Percentiles rank a stretch among this genome's conserved stretches.
Evolutionary conservation across 164 flowering plant species (phyloP).

Genomic region (Platanus orientalis): DNA sequence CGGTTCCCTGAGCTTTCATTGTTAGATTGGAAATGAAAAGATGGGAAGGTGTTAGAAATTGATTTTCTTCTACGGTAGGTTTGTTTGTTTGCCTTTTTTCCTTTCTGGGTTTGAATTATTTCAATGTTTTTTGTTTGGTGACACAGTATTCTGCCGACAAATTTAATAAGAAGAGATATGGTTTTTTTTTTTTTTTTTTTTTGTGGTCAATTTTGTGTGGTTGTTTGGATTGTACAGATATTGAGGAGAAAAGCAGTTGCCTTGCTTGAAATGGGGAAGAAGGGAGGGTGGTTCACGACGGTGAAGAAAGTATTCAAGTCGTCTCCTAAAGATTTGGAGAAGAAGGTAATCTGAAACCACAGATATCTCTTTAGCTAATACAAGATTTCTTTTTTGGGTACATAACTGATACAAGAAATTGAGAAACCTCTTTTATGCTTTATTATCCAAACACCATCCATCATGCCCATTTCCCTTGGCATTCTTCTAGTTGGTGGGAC

Average conservation of each 20-base stretch:
- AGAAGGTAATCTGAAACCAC: no score
- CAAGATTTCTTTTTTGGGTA: no score
- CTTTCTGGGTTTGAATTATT: no score
- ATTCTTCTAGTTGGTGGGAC: no score
- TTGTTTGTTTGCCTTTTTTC: not conserved
- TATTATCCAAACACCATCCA: no score
- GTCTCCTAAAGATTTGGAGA: not conserved
- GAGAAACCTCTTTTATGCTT: no score
- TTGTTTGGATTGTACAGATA: not conserved
- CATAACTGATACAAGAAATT: no score
- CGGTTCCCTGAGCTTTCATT: not conserved
- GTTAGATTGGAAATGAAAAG: not conserved
- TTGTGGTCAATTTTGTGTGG: not conserved
- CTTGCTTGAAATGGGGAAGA: not conserved
- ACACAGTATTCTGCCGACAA: no score
- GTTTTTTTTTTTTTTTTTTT: not conserved
- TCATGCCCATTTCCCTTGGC: no score
- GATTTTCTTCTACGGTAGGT: not conserved
- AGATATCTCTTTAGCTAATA: no score
- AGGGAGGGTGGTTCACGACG: conserved; percentile 1
- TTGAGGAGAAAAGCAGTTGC: not conserved
- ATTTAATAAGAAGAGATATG: no score
- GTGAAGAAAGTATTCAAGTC: not conserved
- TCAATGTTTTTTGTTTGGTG: no score
- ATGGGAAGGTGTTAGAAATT: not conserved